These are phyloP conservation scores for Cryptosporidium meleagridis DNA, from an alignment of 169 alveolate genomes.

Conservation along the genomic window DNA sequence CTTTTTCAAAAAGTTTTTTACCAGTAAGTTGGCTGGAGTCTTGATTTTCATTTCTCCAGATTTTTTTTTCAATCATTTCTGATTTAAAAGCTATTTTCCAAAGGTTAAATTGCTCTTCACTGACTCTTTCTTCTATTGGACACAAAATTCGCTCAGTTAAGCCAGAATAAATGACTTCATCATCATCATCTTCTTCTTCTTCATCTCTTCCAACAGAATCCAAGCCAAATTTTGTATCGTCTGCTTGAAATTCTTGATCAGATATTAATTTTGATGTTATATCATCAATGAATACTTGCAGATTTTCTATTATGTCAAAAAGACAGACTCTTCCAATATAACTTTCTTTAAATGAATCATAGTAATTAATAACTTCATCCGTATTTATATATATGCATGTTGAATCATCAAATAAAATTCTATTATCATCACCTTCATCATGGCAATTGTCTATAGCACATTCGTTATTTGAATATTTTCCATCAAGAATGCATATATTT, in stretches of 20 bases:
- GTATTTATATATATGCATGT: slow-evolving; percentile 7
- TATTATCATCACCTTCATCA: not conserved
- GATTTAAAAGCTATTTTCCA: slow-evolving; percentile 50
- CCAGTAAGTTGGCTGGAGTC: slow-evolving; percentile 45
- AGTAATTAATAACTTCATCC: slow-evolving; percentile 31
- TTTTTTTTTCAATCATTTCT: slow-evolving; percentile 69
- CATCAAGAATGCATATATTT: slow-evolving; percentile 10
- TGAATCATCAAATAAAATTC: not conserved
- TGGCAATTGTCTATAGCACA: slow-evolving; percentile 10
- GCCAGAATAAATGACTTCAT: slow-evolving; percentile 12
- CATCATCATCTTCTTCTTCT: not conserved
- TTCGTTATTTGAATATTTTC: slow-evolving; percentile 31
- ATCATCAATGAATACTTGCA: slow-evolving; percentile 41
- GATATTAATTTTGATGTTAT: not conserved
- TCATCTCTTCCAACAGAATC: not conserved
- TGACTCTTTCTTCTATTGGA: slow-evolving; percentile 53
- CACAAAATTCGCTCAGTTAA: slow-evolving; percentile 25
- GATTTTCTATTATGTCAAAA: slow-evolving; percentile 44
- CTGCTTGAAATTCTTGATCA: not conserved
- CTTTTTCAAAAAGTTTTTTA: slow-evolving; percentile 56
- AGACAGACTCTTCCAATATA: slow-evolving; percentile 62
- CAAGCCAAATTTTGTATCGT: not conserved
- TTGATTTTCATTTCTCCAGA: slow-evolving; percentile 42
- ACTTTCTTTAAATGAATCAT: slow-evolving; percentile 12
- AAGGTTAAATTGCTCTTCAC: slow-evolving; percentile 24